Evolutionary conservation across 768 basidiomycete genomes (phyloP).

Genomic region (Mycena sanguinolenta): DNA sequence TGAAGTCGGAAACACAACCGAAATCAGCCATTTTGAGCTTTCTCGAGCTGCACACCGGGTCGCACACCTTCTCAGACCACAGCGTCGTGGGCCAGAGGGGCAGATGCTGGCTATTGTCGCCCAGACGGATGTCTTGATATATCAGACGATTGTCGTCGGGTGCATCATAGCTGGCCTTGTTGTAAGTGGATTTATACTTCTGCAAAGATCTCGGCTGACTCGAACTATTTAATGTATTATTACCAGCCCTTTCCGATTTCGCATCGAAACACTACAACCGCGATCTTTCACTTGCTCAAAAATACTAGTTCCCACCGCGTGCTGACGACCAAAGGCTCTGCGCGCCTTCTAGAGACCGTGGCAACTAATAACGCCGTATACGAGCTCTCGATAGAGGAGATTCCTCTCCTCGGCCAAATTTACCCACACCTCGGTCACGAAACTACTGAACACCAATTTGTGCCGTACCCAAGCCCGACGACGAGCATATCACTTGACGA

Average conservation of each 20-base stretch:
- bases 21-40: constrained; percentile 58
- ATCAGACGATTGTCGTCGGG: constrained; percentile 57
- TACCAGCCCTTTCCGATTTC: constrained; percentile 58
- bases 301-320: constrained; percentile 54
- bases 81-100: constrained; percentile 45
- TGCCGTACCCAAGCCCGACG: constrained; percentile 42
- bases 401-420: constrained; percentile 48
- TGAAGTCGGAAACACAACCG: constrained; percentile 35
- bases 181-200: constrained; percentile 39
- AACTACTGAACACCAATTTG: constrained; percentile 44
- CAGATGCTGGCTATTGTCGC: constrained; percentile 54
- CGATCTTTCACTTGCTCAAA: constrained; percentile 51
- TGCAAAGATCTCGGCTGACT: neutral
- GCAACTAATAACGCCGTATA: constrained; percentile 14
- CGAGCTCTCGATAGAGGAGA: constrained; percentile 47
- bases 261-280: constrained; percentile 54
- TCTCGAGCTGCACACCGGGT: constrained; percentile 59
- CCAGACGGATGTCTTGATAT: constrained; percentile 49
- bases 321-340: constrained; percentile 45
- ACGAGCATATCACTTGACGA: constrained; percentile 38
- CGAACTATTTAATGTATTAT: neutral
- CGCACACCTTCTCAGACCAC: constrained; percentile 54
- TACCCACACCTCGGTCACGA: constrained; percentile 60
- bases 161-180: constrained; percentile 52
- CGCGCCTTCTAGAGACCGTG: constrained; percentile 42